Evolutionary conservation across 176 grass and related monocot species (phyloP).

Genomic region (Musa beccarii): DNA sequence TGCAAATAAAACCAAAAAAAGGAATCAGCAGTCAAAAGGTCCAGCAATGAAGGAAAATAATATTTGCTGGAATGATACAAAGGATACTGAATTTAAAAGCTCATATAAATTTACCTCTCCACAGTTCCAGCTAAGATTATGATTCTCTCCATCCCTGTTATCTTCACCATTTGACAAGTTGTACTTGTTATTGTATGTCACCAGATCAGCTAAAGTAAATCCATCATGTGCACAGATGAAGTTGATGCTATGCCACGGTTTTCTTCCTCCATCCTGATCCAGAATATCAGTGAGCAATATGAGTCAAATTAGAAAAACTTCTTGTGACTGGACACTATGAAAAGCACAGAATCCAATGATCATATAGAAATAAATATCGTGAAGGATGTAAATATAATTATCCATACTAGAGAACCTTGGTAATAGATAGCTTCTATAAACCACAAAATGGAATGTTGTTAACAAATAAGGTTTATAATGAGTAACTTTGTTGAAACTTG

Average conservation of each 20-base stretch:
- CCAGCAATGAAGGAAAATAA: background rate
- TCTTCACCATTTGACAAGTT: conserved; percentile 81
- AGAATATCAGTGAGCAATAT: conserved; percentile 7
- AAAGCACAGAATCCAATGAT: no score
- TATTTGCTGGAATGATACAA: no score
- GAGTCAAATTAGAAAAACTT: background rate
- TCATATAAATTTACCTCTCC: conserved; percentile 47
- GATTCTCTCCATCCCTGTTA: conserved; percentile 92
- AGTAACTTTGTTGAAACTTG: no score
- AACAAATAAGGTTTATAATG: no score
- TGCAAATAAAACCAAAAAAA: background rate
- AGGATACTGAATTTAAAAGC: background rate
- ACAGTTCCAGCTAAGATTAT: conserved; percentile 97
- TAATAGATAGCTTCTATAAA: no score
- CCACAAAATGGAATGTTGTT: no score
- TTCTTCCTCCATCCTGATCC: conserved; percentile 76
- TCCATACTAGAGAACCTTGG: no score
- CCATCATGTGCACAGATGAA: conserved; percentile 98
- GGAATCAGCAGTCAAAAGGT: background rate
- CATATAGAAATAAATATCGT: no score
- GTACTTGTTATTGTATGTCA: conserved; percentile 88
- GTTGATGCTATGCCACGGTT: conserved; percentile 91
- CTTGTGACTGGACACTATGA: background rate
- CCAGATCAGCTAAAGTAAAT: conserved; percentile 92
- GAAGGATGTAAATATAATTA: no score